phyloP scores from a whole-genome alignment of 345 rosid species.

The Rubroshorea leprosula region DNA sequence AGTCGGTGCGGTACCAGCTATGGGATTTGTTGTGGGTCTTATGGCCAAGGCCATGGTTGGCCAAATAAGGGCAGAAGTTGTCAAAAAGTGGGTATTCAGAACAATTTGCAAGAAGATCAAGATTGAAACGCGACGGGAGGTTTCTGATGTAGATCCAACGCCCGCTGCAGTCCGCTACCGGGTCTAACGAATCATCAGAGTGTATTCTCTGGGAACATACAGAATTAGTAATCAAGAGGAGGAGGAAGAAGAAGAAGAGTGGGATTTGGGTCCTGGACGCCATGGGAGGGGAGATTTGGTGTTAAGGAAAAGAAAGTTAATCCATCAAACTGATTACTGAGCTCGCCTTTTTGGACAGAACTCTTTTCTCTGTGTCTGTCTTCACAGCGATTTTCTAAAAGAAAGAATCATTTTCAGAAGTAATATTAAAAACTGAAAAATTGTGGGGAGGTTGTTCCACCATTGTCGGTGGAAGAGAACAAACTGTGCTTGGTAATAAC shows the following conservation, averaged over 20 bases:
- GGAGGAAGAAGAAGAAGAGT: constrained; percentile 18
- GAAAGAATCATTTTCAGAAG: background rate
- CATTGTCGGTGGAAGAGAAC: constrained; percentile 21
- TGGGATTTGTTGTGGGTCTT: constrained; percentile 76
- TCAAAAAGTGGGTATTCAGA: constrained; percentile 56
- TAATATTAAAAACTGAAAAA: background rate
- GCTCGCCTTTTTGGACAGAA: background rate
- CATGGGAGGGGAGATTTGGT: constrained; percentile 21
- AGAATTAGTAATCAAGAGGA: constrained; percentile 10
- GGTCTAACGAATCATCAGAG: constrained; percentile 12
- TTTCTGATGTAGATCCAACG: constrained; percentile 91
- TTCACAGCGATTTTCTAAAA: background rate
- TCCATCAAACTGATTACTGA: background rate
- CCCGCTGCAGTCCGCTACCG: constrained; percentile 36
- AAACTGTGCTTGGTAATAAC: background rate
- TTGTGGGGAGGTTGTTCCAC: constrained; percentile 13
- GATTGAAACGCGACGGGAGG: constrained; percentile 74
- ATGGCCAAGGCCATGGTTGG: constrained; percentile 87
- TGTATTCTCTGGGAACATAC: constrained; percentile 35
- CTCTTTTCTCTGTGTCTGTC: background rate
- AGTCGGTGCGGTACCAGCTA: constrained; percentile 86
- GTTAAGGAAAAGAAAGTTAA: too few species aligned
- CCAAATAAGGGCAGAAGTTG: constrained; percentile 61
- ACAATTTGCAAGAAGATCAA: constrained; percentile 78
- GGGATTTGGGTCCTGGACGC: constrained; percentile 20